Base-by-base conservation (phyloP, 2,329 filamentous ascomycete genomes). In the Fusarium sp. region DNA sequence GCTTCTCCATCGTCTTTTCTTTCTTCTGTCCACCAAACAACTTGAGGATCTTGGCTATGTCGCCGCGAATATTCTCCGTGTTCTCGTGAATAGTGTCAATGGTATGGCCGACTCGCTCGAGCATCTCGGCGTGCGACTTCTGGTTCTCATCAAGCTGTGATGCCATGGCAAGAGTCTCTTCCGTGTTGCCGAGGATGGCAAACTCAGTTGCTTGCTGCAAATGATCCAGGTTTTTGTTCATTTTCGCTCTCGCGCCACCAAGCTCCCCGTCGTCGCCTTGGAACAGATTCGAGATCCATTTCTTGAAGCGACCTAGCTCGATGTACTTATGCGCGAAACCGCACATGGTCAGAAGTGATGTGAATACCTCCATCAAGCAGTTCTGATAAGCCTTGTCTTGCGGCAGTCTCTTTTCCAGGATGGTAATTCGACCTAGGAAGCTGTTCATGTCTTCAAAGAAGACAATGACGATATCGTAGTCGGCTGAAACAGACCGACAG, bases 401-500 rank as follows among this genome's bases (percentile, higher is more conserved):
- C 1, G 81, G 80, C 4, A 82, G 68, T n/a, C 80, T 73, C 1
- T 70, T 75, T 64, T 83, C 78, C 1, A 83, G 44, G 13, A 83
- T 78, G 0, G 78, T 76, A 3, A 83, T 77, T 3, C 81, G 77
- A 31, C 78, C 70, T 8, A 83, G 72, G 30, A 84, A 83, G 11
- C 79, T 80, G 53, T 80, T 80, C 74, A 83, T 82, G 15, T 80
- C 78, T 4, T 81, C 77, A 55, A 84, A 84, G 57, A 84, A 84
- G 8, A 77, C 76, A n/a, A 80, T 75, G 1, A 84, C 76, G 5
- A 80, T 73, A 31, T 84, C 81, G 39, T 83, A 84, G 45, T 84
- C 82, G 1, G 80, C 81, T 1, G 77, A 80, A 0, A 82, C 80
- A 11, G 74, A 68, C 4, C 75, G 73, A 11, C 78, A 79, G 2